Evolutionary conservation across 2,329 filamentous ascomycete genomes (phyloP), one percentile per base, ranked within the genome.

Genomic region (Colletotrichum ledebouriae): DNA sequence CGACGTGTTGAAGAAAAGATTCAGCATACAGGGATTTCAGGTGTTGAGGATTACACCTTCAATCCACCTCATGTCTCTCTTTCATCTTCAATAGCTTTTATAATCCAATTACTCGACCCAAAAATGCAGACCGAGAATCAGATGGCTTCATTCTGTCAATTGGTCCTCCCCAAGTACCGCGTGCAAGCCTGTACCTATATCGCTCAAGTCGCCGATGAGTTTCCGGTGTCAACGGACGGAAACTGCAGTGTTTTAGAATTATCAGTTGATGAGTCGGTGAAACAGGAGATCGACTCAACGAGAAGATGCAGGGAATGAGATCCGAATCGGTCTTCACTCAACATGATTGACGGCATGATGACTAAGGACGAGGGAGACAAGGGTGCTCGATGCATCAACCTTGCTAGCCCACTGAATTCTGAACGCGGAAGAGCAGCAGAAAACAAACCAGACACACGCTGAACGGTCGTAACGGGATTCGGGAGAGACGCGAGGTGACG

Each of bases 261-360:
- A 9, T 6, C 29, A 29, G 29, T 9, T 29, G 29, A 29, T 29
- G 29, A 29, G 7, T 29, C 29, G 2, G 29, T 29, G 9, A 6
- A 9, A 29, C 1, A 7, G 6, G 29, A 29, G 29, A 29, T 2
- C 6, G 7, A 29, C 29, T 29, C 29, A 29, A 29, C 9, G 29
- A 9, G 29, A 7, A 2, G 9, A 29, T 29, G 29, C 29, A 29
- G 29, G 29, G 29, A 29, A 29, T 29, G 25, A 29, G 25, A 6
- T 6, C 6, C 6, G 6, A 7, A 7, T 6, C 5, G 25, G 25
- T 29, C 25, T 29, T 29, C 6, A 29, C 29, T 9, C 29, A 9
- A 7, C 6, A 29, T 52, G 49, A 3, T 33, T 52, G 49, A 34
- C 25, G 49, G 15, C 49, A 52, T 52, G 49, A 52, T 52, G 49